phyloP scores from a whole-genome alignment of 2,329 filamentous ascomycete species.

The Davidsoniella virescens region DNA sequence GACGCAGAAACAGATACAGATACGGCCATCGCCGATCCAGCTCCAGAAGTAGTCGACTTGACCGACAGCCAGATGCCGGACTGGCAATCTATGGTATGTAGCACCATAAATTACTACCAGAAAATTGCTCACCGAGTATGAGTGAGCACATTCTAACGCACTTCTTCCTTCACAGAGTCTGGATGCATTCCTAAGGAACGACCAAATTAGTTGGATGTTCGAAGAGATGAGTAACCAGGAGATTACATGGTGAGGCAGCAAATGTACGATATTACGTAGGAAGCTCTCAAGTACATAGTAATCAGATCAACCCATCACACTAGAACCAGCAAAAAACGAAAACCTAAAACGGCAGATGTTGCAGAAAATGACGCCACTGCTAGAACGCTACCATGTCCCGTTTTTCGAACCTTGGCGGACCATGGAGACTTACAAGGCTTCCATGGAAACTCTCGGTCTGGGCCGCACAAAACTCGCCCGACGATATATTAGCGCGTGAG shows the following conservation, averaged over 20 bases:
- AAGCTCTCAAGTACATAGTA: too few species aligned
- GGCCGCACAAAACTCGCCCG: too few species aligned
- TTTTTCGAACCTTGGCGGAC: too few species aligned
- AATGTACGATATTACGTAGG: background rate
- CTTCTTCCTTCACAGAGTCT: background rate
- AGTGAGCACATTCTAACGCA: background rate
- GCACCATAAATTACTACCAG: background rate
- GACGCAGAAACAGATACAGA: background rate
- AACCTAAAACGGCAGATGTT: too few species aligned
- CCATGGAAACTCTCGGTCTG: too few species aligned
- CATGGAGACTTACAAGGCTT: too few species aligned
- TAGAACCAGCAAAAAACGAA: too few species aligned
- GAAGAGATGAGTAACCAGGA: slow-evolving; percentile 3
- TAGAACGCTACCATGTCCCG: too few species aligned
- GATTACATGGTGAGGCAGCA: background rate
- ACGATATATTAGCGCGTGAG: too few species aligned
- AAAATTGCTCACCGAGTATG: too few species aligned
- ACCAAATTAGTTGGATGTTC: slow-evolving; percentile 6
- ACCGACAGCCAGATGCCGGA: slow-evolving; percentile 6
- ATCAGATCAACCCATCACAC: too few species aligned
- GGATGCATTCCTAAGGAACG: slow-evolving; percentile 1
- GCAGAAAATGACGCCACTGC: too few species aligned
- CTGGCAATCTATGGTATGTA: slow-evolving; percentile 10
- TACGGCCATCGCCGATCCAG: background rate
- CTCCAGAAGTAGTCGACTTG: background rate